phyloP scores from a whole-genome alignment of 2,329 filamentous ascomycete species.

The Fusarium tricinctum region DNA sequence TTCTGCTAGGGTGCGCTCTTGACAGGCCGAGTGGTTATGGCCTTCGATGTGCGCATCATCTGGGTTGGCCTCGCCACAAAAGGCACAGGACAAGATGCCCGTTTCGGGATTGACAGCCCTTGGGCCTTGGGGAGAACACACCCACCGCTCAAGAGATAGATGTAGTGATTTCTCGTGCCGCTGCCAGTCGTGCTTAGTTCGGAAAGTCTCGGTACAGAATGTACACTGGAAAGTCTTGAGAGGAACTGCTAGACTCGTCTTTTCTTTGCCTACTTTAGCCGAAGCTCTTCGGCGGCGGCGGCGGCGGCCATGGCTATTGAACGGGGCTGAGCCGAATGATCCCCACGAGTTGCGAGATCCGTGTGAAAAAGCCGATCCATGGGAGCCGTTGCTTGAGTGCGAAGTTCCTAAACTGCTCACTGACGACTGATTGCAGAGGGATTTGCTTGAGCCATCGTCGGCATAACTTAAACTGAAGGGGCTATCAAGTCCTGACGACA shows the following conservation, averaged over 20 bases:
- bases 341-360: slow-evolving; percentile 70
- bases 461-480: slow-evolving; percentile 70
- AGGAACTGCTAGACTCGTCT: slow-evolving; percentile 56
- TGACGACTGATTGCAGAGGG: slow-evolving; percentile 71
- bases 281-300: slow-evolving; percentile 64
- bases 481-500: slow-evolving; percentile 69
- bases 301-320: slow-evolving; percentile 61
- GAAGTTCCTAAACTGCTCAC: slow-evolving; percentile 73
- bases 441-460: slow-evolving; percentile 72
- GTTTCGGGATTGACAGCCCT: slow-evolving; percentile 70
- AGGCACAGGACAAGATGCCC: slow-evolving; percentile 70
- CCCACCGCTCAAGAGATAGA: slow-evolving; percentile 75
- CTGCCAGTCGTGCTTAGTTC: slow-evolving; percentile 78
- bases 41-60: slow-evolving; percentile 68
- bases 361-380: slow-evolving; percentile 71
- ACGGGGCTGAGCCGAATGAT: slow-evolving; percentile 62
- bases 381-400: slow-evolving; percentile 70
- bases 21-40: slow-evolving; percentile 74
- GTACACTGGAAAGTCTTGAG: slow-evolving; percentile 75
- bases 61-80: slow-evolving; percentile 70
- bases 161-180: slow-evolving; percentile 78
- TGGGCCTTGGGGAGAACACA: slow-evolving; percentile 71
- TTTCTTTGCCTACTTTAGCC: slow-evolving; percentile 56
- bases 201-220: slow-evolving; percentile 77
- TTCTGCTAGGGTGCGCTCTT: slow-evolving; percentile 73